A percentile compares a stretch with the other conserved stretches of the same genome.
Conservation (phyloP, 148 eudicot species). For the Rhododendron ovatum region DNA sequence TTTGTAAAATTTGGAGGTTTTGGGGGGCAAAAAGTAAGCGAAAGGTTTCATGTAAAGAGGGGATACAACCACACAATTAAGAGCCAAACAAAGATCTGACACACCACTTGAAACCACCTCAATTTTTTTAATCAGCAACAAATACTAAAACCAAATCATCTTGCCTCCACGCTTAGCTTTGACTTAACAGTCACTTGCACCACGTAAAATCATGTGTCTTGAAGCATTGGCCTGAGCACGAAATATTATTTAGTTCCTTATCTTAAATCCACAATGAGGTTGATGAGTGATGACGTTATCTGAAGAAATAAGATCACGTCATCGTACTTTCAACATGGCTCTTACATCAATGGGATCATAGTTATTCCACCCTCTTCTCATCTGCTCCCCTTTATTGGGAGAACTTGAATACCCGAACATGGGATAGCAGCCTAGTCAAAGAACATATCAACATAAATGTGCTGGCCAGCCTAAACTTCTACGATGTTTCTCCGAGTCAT, state of each 20-base stretch:
- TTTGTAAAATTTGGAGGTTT: neutral
- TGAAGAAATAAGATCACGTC: neutral
- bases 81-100: neutral
- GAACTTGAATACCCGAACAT: neutral
- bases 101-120: neutral
- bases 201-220: neutral
- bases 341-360: neutral
- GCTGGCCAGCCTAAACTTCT: neutral
- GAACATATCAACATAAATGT: neutral
- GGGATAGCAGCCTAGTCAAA: neutral
- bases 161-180: neutral
- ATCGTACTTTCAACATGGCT: neutral
- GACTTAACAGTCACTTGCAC: neutral
- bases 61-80: neutral
- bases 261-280: neutral
- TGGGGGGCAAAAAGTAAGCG: neutral
- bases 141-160: neutral
- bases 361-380: neutral
- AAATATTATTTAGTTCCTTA: neutral
- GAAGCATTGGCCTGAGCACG: neutral
- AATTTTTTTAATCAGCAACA: neutral
- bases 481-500: neutral
- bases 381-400: neutral
- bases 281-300: neutral
- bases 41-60: neutral